Evolutionary conservation across 805 yeast genomes (phyloP).

Genomic region (Kazachstania kunashirensis): DNA sequence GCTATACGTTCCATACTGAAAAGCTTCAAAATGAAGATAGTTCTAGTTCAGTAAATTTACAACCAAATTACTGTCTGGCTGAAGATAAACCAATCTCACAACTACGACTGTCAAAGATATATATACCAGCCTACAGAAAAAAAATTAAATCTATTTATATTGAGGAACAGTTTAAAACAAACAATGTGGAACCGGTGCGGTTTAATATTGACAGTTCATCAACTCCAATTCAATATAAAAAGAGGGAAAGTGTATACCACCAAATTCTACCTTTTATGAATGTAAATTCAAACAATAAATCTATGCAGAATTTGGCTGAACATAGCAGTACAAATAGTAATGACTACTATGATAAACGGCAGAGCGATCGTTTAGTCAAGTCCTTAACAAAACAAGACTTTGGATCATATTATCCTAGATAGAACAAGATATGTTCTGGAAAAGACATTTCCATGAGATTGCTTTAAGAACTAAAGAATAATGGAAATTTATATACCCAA

Average conservation of each 20-base stretch:
- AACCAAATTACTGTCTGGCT: background rate
- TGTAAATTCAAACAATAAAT: background rate
- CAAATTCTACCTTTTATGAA: slow-evolving; percentile 6
- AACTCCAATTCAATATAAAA: background rate
- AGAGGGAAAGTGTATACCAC: slow-evolving; percentile 2
- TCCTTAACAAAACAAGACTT: slow-evolving; percentile 19
- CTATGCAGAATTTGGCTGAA: too few relatives aligned
- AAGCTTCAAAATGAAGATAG: background rate
- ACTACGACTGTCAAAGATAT: slow-evolving; percentile 17
- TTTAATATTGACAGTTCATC: background rate
- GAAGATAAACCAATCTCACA: too few relatives aligned
- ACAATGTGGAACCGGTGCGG: too few relatives aligned
- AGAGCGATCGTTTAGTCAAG: slow-evolving; percentile 14
- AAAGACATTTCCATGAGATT: too few relatives aligned
- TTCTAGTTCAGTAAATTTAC: background rate
- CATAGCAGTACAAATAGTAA: background rate
- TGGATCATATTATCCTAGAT: slow-evolving; percentile 25
- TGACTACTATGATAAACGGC: background rate
- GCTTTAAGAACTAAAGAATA: too few relatives aligned
- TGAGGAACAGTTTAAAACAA: too few relatives aligned
- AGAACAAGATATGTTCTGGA: too few relatives aligned
- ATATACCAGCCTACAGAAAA: slow-evolving; percentile 33
- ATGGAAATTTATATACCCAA: too few relatives aligned
- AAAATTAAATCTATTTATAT: slow-evolving; percentile 20
- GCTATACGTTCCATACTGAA: background rate